Evolutionary conservation across 2,329 filamentous ascomycete genomes (phyloP).

Genomic region (Pseudogymnoascus sp.): DNA sequence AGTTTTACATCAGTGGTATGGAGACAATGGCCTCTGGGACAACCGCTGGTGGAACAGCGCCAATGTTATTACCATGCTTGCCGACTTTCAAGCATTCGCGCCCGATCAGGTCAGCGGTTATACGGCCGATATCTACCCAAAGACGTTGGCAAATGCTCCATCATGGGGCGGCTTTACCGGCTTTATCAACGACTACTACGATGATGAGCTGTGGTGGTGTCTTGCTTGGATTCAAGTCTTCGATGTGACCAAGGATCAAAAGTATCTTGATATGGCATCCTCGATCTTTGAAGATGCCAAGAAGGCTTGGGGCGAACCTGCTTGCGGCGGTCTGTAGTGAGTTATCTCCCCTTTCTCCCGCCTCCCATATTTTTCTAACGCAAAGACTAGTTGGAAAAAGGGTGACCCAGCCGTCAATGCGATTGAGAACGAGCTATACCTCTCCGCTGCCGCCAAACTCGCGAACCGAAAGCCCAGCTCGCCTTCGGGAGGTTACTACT

Average conservation of each 20-base stretch:
- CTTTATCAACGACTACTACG: slow-evolving; percentile 49
- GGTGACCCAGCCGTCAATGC: slow-evolving; percentile 45
- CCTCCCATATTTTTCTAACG: not conserved
- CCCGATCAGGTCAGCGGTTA: slow-evolving; percentile 17
- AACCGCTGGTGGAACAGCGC: slow-evolving; percentile 67
- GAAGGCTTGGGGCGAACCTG: slow-evolving; percentile 40
- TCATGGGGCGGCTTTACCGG: slow-evolving; percentile 29
- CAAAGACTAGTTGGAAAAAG: slow-evolving; percentile 43
- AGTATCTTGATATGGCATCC: slow-evolving; percentile 48
- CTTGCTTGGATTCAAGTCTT: slow-evolving; percentile 50
- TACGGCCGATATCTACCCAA: slow-evolving; percentile 19
- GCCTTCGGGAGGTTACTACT: slow-evolving; percentile 42
- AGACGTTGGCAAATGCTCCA: slow-evolving; percentile 21
- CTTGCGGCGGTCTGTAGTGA: slow-evolving; percentile 46
- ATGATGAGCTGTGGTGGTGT: slow-evolving; percentile 60
- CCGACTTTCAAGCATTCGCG: slow-evolving; percentile 38
- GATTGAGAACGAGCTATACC: slow-evolving; percentile 51
- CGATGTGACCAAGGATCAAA: slow-evolving; percentile 44
- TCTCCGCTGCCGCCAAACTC: slow-evolving; percentile 47
- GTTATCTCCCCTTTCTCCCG: not conserved
- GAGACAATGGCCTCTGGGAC: slow-evolving; percentile 53
- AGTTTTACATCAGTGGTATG: slow-evolving; percentile 54
- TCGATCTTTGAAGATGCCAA: slow-evolving; percentile 51
- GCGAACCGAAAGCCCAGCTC: slow-evolving; percentile 50
- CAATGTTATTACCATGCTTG: slow-evolving; percentile 57